phyloP scores from a whole-genome alignment of 805 yeast species.

The Candida quercuum region DNA sequence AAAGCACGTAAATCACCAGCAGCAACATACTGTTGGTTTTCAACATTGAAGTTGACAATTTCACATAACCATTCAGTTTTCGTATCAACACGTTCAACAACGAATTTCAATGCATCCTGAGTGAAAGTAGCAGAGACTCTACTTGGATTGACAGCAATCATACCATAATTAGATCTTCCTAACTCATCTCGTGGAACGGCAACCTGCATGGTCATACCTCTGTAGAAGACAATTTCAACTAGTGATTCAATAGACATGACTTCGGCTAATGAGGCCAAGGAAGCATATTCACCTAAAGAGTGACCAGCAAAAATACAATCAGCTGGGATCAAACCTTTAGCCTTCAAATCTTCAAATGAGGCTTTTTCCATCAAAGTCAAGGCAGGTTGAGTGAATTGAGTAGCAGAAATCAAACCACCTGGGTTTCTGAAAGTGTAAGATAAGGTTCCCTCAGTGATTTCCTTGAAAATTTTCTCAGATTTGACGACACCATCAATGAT shows the following conservation, averaged over 20 bases:
- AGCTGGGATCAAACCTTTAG: constrained; percentile 91
- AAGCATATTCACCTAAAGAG: constrained; percentile 98
- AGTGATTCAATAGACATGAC: constrained; percentile 98
- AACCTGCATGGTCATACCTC: constrained; percentile 99
- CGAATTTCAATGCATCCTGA: constrained; percentile 91
- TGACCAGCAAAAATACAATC: constrained; percentile 98
- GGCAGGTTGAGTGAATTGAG: constrained; percentile 99
- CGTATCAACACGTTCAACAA: constrained; percentile 79
- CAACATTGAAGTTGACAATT: constrained; percentile 97
- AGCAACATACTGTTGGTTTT: constrained; percentile 96
- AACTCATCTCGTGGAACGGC: constrained; percentile 95
- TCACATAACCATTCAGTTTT: constrained; percentile 93
- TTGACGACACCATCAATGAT: constrained; percentile 77
- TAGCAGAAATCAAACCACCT: constrained; percentile 92
- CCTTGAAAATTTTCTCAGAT: constrained; percentile 94
- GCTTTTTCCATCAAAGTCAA: constrained; percentile 99
- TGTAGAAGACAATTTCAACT: constrained; percentile 96
- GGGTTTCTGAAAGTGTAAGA: constrained; percentile 88
- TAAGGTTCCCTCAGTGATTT: constrained; percentile 73
- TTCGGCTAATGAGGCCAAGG: constrained; percentile 93
- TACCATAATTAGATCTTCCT: constrained; percentile 98
- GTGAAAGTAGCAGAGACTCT: constrained; percentile 84
- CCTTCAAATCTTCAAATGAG: constrained; percentile 93
- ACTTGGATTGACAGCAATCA: constrained; percentile 97
- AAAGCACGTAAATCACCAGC: constrained; percentile 98